These are phyloP conservation scores for Ophiostoma ips DNA, from an alignment of 2,329 filamentous ascomycete species.

Conservation along the genomic window DNA sequence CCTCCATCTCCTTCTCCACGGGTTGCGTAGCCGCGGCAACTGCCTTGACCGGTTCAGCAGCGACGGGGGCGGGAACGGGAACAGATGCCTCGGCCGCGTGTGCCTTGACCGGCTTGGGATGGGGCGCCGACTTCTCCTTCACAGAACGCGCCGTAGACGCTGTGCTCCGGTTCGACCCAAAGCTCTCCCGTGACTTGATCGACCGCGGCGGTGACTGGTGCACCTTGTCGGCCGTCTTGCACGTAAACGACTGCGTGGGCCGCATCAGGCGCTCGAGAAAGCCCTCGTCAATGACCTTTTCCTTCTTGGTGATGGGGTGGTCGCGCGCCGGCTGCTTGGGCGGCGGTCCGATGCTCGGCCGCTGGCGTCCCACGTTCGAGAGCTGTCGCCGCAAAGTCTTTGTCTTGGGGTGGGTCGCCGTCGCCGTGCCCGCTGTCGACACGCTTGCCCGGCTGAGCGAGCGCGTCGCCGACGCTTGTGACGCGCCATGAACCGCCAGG, in stretches of 20 bases:
- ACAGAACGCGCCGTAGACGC: not conserved
- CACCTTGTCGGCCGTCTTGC: constrained; percentile 51
- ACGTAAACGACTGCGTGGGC: constrained; percentile 55
- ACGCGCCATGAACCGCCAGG: constrained; percentile 19
- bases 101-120: not conserved
- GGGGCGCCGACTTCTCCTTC: not conserved
- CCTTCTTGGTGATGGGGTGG: constrained; percentile 31
- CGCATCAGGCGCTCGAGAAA: constrained; percentile 76
- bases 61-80: not conserved
- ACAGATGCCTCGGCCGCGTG: not conserved
- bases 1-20: not conserved
- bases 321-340: constrained; percentile 42
- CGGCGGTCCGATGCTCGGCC: constrained; percentile 43
- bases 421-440: constrained; percentile 17
- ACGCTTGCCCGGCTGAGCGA: constrained; percentile 33
- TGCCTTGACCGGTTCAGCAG: not conserved
- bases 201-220: constrained; percentile 29
- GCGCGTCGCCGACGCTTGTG: constrained; percentile 20
- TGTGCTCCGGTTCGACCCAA: not conserved
- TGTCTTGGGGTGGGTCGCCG: constrained; percentile 14
- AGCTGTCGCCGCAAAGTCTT: constrained; percentile 29
- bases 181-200: not conserved
- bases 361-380: constrained; percentile 29
- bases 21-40: not conserved
- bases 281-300: constrained; percentile 48